Conservation (phyloP, 768 basidiomycete species). For the Termitomyces heimii region DNA sequence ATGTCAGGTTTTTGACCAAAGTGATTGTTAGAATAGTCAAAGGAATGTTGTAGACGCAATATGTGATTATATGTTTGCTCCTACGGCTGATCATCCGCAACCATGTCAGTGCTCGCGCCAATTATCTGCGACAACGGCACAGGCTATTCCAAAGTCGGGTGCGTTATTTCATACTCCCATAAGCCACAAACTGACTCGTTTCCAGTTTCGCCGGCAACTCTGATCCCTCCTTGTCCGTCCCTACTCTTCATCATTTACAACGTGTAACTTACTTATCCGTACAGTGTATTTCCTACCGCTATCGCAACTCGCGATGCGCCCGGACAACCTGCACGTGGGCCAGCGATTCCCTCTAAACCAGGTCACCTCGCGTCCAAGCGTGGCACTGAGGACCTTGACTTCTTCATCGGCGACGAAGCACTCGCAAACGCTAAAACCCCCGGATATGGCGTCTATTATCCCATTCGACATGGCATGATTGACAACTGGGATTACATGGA, state of each 20-base stretch:
- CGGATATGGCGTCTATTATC: conserved; percentile 91
- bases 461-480: conserved; percentile 95
- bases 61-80: neutral
- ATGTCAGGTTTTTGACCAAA: conserved; percentile 59
- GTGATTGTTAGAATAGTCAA: conserved; percentile 57
- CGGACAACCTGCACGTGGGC: conserved; percentile 58
- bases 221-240: conserved; percentile 90
- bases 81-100: neutral
- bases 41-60: conserved; percentile 50
- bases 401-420: conserved; percentile 99
- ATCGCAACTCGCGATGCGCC: conserved; percentile 85
- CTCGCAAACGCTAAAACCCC: conserved; percentile 93
- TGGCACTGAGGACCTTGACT: conserved; percentile 98
- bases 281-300: conserved; percentile 94
- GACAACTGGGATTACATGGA: conserved; percentile 99
- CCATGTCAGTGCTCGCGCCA: conserved; percentile 57
- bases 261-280: neutral
- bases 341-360: conserved; percentile 78
- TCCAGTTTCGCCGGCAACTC: conserved; percentile 95
- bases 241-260: neutral
- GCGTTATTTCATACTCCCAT: conserved; percentile 19
- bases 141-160: conserved; percentile 97
- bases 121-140: conserved; percentile 99
- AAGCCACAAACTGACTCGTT: conserved; percentile 1
- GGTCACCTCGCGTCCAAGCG: conserved; percentile 93